Conservation (phyloP, 2,329 filamentous ascomycete genomes). For the Colletotrichum cuscutae region DNA sequence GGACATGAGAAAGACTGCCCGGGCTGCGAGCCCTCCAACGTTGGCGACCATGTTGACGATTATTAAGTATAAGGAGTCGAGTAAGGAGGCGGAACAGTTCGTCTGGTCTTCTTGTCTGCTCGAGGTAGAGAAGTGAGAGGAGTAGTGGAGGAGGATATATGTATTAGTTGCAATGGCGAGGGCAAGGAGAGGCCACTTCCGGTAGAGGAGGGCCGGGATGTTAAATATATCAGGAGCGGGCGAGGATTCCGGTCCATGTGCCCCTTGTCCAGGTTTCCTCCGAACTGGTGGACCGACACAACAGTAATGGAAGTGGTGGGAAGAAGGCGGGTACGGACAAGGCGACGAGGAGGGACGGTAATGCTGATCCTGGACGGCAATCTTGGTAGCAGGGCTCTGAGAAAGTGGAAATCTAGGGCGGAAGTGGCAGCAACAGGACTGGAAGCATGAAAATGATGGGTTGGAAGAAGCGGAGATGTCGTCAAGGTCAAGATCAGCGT, state of each 20-base stretch:
- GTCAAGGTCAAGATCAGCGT: background rate
- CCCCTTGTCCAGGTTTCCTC: constrained; percentile 25
- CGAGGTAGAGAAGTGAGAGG: background rate
- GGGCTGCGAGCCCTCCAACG: constrained; percentile 32
- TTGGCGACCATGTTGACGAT: constrained; percentile 33
- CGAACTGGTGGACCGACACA: constrained; percentile 19
- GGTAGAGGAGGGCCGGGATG: constrained; percentile 12
- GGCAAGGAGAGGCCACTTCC: constrained; percentile 5
- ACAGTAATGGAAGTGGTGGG: constrained; percentile 13
- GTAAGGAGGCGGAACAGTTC: background rate
- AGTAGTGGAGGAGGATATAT: constrained; percentile 24
- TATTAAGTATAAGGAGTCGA: constrained; percentile 19
- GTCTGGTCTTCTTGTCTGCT: constrained; percentile 2
- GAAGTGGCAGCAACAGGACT: background rate
- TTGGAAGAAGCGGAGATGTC: background rate
- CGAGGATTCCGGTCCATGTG: constrained; percentile 25
- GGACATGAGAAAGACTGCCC: constrained; percentile 35
- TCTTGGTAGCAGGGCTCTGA: constrained; percentile 12
- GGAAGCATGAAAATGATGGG: background rate
- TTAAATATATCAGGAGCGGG: constrained; percentile 31
- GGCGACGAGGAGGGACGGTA: constrained; percentile 4
- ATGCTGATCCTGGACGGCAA: constrained; percentile 24
- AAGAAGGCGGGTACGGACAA: constrained; percentile 14
- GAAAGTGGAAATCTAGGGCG: constrained; percentile 3
- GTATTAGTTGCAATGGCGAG: constrained; percentile 23